Conservation (phyloP, 768 basidiomycete species). For the Daedaleopsis sinensis region DNA sequence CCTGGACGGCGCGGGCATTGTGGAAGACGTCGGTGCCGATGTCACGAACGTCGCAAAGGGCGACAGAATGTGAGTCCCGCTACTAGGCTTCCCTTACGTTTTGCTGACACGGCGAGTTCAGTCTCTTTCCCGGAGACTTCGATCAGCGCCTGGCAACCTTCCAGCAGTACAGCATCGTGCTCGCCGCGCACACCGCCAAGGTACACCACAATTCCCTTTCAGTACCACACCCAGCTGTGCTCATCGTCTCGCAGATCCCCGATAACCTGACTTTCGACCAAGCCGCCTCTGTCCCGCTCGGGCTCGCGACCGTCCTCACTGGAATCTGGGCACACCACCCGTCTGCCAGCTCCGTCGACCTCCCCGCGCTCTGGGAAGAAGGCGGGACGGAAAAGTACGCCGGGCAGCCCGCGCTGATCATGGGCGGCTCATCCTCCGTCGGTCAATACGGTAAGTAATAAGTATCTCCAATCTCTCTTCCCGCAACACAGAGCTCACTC, state of each 20-base stretch:
- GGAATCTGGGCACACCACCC: constrained; percentile 1
- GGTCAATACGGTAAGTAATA: constrained; percentile 9
- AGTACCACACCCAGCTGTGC: too few relatives aligned
- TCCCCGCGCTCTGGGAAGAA: constrained; percentile 17
- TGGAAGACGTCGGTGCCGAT: constrained; percentile 31
- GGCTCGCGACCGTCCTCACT: constrained; percentile 11
- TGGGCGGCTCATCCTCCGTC: constrained; percentile 3
- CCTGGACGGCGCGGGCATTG: constrained; percentile 34
- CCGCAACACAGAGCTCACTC: neutral
- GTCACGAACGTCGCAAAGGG: constrained; percentile 31
- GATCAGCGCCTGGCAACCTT: constrained; percentile 7
- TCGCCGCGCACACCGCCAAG: constrained; percentile 26
- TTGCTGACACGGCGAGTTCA: too few relatives aligned
- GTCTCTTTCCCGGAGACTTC: too few relatives aligned
- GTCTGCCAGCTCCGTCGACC: constrained; percentile 1
- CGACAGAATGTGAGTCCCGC: constrained; percentile 28
- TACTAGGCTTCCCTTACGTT: too few relatives aligned
- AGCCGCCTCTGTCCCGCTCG: constrained; percentile 34
- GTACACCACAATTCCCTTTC: neutral
- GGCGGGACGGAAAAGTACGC: constrained; percentile 2
- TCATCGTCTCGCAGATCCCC: constrained; percentile 25
- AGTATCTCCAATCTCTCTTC: too few relatives aligned
- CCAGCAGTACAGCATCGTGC: constrained; percentile 31
- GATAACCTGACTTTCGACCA: constrained; percentile 31
- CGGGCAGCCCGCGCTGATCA: constrained; percentile 6